Evolutionary conservation across 345 rosid species (phyloP), one percentile per base, ranked within the genome.

Genomic region (Erysimum cheiranthoides): DNA sequence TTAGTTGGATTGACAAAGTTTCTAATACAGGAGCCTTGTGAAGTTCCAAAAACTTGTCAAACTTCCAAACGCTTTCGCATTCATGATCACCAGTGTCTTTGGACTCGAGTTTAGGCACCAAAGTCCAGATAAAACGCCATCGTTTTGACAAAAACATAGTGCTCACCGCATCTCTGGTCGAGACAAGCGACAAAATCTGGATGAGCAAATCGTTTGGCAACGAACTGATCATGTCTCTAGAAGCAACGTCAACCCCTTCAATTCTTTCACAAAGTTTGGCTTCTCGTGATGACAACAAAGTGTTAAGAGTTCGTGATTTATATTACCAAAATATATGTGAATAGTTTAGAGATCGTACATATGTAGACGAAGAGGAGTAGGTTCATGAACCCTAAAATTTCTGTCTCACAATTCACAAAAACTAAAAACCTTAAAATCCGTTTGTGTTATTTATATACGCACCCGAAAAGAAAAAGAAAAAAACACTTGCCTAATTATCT

Each of bases 101-200:
- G 16, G 17, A 60, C 8, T 18, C 45, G 46, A 60, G 45, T 60
- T 38, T 18, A 5, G 46, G 46, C 46, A 60, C 9, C 31, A 60
- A 10, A 1, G 3, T 60, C 31, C 16, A 60, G 5, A 60, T 0
- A 10, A 17, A 60, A 59, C 9, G 30, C 45, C 30, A 59, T 5
- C 30, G 64, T 59, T 59, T 59, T 59, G 64, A 59, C 14, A 36
- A 35, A 17, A 59, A 2, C 45, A 35, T 16, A 5, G 31, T 59
- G 5, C 30, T 27, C 8, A 35, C 30, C 5, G 28, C 63, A 59
- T 58, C 28, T 59, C 35, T 59, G 14, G 28, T 17, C 8, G 30
- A 21, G 9, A 59, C 14, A 17, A 58, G 14, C 14, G 16, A 16
- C 28, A n/a, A 17, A 8, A 17, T 59, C 5, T 11, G 28, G 3